Base-by-base conservation (phyloP, 257 asterid species). In the Lantana camara region DNA sequence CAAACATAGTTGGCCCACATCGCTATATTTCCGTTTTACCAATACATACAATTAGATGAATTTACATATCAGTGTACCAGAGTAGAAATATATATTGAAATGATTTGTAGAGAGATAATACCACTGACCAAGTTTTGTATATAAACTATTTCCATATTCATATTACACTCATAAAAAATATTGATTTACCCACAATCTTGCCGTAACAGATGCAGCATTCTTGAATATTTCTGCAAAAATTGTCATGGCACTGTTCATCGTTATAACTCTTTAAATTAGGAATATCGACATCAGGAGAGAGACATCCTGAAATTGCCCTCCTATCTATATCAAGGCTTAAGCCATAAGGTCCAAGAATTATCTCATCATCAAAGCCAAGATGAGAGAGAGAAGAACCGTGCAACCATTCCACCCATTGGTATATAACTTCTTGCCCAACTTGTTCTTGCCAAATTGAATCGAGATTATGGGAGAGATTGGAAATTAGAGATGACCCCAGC, bases 391-490 rank as follows among this genome's bases (percentile, higher is more conserved):
- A 71, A 73, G 72, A 85, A 63, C 79, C 44, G 0, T 76, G 95
- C 68, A 93, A 55, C 96, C 96, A 90, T 53, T 87, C 95, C 56
- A 84, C 84, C 99, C 97, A 93, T 65, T 81, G 87, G 76, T 93
- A 90, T 60, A 93, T 67, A 73, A 93, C 85, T 73, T 93, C 97
- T 67, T 85, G 91, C 54, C 91, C 92, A 20, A 75, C 72, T 72
- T 82, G 94, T 40, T 90, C 86, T 57, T 79, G 66, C 96, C 97
- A 90, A 69, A 90, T 82, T 9, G 83, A 80, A 77, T 93, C 95
- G 37, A 93, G 95, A 82, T 76, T 75, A 59, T 48, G 38, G 75
- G 97, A 93, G 40, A 93, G 76, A 67, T 76, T 66, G 23, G 95
- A 87, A 17, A 93, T 79, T 64, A 77, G 79, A 69, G 77, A 24